Base-by-base conservation (phyloP, 352 stramenopile genomes). In the Phytophthora capsici region DNA sequence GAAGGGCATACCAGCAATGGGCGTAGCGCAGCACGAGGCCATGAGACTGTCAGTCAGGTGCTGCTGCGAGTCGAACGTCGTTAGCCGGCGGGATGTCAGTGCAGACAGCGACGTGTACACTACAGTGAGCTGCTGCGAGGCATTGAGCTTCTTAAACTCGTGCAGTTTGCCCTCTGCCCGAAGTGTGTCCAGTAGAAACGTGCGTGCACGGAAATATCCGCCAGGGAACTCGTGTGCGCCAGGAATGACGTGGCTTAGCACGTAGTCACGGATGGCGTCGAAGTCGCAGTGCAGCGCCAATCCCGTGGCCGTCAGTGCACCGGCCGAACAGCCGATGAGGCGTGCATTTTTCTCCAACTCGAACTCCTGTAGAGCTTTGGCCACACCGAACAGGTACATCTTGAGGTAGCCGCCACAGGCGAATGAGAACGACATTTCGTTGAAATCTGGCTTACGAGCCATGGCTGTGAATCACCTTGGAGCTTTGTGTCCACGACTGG, bases 321-420 rank as follows among this genome's bases (percentile, higher is more conserved):
- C 88, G 14, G 85, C 89, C 14, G 84, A 94, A 61, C 82, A 93
- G 28, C 88, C 88, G 38, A 94, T 93, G 28, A 93, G 64, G n/a
- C 73, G 76, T 28, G 84, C 75, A 28, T 81, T 26, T 12, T 70
- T 68, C 50, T 93, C 81, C 20, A 95, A 58, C 23, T 83, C 78
- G 58, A 80, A 78, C 57, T 95, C 57, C 50, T 96, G 86, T 20
- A 96, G 75, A 17, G 86, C 86, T 59, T 96, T 94, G 57, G 85
- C 85, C 25, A 96, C 88, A 41, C 89, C 89, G 43, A 96, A 95
- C 17, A 90, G 66, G 69, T 95, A 96, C 82, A 90, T 90, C 66
- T 95, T 96, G 62, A 97, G 84, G 79, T 85, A 96, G 1, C 86
- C 89, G 26, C 80, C 85, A 55, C 86, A 91, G 1, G 81, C 83